A percentile compares a stretch with the other conserved stretches of the same genome.
Conservation (phyloP, 2,329 filamentous ascomycete genomes). For the Metarhizium robertsii region DNA sequence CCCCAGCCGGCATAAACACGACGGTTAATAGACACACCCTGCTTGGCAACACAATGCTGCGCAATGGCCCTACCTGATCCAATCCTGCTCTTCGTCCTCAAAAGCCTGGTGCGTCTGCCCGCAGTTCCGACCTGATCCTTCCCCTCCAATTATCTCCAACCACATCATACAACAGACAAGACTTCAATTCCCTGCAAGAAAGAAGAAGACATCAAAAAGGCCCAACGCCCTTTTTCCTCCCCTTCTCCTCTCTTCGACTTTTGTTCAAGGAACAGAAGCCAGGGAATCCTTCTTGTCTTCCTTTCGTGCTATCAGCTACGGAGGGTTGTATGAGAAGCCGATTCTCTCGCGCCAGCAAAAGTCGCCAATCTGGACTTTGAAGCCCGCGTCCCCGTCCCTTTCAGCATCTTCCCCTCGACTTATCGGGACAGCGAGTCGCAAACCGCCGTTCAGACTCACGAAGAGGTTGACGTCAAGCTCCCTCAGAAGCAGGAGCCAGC, state of each 20-base stretch:
- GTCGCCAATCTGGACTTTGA: slow-evolving; percentile 99
- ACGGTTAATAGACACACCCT: slow-evolving; percentile 16
- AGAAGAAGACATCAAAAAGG: slow-evolving; percentile 25
- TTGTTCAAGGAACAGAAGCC: slow-evolving; percentile 52
- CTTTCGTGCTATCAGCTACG: slow-evolving; percentile 54
- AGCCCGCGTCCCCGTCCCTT: slow-evolving; percentile 96
- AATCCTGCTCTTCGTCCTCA: slow-evolving; percentile 26
- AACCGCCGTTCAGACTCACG: slow-evolving; percentile 56
- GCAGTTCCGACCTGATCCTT: slow-evolving; percentile 17
- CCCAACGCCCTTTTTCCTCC: slow-evolving; percentile 19
- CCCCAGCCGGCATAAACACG: slow-evolving; percentile 12
- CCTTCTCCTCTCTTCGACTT: slow-evolving; percentile 33
- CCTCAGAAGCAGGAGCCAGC: slow-evolving; percentile 57
- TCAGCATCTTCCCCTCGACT: slow-evolving; percentile 99
- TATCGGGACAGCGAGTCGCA: slow-evolving; percentile 57
- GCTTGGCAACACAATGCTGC: slow-evolving; percentile 8
- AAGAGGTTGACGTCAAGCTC: slow-evolving; percentile 82
- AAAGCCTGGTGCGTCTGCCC: slow-evolving; percentile 27
- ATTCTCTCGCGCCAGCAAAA: slow-evolving; percentile 57
- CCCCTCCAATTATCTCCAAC: slow-evolving; percentile 30
- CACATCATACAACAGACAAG: slow-evolving; percentile 21
- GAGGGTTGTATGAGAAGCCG: slow-evolving; percentile 50
- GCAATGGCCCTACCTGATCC: slow-evolving; percentile 12
- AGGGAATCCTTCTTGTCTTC: slow-evolving; percentile 60
- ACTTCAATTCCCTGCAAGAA: slow-evolving; percentile 10